A percentile compares a stretch with the other conserved stretches of the same genome.
These are phyloP conservation scores for Ceratobasidium papillatum DNA, from an alignment of 1,284 basidiomycete species.

Conservation along the genomic window DNA sequence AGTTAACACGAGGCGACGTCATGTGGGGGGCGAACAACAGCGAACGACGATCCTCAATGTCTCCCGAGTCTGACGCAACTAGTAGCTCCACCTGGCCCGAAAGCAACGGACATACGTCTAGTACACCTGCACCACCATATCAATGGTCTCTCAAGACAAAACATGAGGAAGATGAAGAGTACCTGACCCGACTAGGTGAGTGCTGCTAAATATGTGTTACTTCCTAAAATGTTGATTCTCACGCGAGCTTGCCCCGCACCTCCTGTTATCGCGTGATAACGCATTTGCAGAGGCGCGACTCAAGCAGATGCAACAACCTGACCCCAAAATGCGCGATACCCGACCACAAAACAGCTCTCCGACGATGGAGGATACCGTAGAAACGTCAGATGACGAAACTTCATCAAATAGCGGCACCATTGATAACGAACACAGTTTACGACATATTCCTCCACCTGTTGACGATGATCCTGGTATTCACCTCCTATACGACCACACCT, in stretches of 20 bases:
- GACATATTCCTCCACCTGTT: constrained; percentile 4
- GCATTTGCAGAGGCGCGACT: constrained; percentile 17
- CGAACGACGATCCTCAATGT: constrained; percentile 32
- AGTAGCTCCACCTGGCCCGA: constrained; percentile 17
- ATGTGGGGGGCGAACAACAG: constrained; percentile 15
- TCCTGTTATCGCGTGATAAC: not conserved
- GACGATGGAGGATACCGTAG: not conserved
- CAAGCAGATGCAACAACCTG: constrained; percentile 36
- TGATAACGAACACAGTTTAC: constrained; percentile 14
- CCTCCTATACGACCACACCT: constrained; percentile 30
- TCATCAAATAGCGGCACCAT: constrained; percentile 14
- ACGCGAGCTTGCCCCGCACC: constrained; percentile 15
- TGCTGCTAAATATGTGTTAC: not conserved
- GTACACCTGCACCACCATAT: constrained; percentile 8
- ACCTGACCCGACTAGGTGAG: constrained; percentile 29
- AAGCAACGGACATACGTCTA: not conserved
- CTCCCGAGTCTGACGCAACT: constrained; percentile 20
- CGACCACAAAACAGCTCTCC: constrained; percentile 23
- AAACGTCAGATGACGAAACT: constrained; percentile 32
- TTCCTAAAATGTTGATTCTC: constrained; percentile 19
- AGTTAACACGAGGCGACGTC: not conserved
- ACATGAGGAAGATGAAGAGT: constrained; percentile 34
- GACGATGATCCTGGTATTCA: constrained; percentile 38
- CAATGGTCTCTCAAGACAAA: constrained; percentile 36
- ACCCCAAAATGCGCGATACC: constrained; percentile 28